phyloP scores from a whole-genome alignment of 2,329 filamentous ascomycete species.

The Talaromyces sp. region DNA sequence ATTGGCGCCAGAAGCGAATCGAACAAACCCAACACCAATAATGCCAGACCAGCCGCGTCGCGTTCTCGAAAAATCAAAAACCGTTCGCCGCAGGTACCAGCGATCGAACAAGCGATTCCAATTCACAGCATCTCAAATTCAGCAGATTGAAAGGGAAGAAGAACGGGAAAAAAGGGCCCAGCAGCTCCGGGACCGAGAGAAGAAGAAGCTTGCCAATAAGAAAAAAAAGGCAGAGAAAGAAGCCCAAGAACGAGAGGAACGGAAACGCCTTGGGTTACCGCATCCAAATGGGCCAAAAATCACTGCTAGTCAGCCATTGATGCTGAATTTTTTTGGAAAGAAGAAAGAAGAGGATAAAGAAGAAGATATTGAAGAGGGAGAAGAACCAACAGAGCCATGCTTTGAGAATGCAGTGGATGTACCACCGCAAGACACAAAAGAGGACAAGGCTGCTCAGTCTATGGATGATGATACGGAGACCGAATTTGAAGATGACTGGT shows the following conservation, averaged over 20 bases:
- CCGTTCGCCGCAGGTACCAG: conserved; percentile 33
- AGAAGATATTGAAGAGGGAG: not conserved
- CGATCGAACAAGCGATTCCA: conserved; percentile 32
- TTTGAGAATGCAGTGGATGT: not conserved
- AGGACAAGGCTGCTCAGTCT: not conserved
- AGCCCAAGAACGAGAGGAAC: conserved; percentile 28
- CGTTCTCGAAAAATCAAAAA: conserved; percentile 34
- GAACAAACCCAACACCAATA: conserved; percentile 8
- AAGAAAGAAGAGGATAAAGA: conserved; percentile 3
- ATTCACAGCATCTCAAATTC: conserved; percentile 31
- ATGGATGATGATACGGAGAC: conserved; percentile 4
- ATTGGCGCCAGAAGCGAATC: conserved; percentile 7
- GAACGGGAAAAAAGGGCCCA: conserved; percentile 36
- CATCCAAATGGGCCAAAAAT: conserved; percentile 25
- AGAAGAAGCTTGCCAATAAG: conserved; percentile 28
- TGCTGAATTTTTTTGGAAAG: conserved; percentile 24
- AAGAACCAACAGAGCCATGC: not conserved
- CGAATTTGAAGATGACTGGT: conserved; percentile 10
- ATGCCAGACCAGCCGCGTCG: conserved; percentile 27
- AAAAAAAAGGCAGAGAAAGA: conserved; percentile 32
- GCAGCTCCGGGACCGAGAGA: conserved; percentile 31
- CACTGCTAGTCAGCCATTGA: conserved; percentile 30
- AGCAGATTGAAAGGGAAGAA: conserved; percentile 37
- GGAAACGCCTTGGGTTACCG: conserved; percentile 24
- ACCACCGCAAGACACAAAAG: conserved; percentile 3